Base-by-base conservation (phyloP, 345 rosid genomes). In the Boechera divaricarpa region DNA sequence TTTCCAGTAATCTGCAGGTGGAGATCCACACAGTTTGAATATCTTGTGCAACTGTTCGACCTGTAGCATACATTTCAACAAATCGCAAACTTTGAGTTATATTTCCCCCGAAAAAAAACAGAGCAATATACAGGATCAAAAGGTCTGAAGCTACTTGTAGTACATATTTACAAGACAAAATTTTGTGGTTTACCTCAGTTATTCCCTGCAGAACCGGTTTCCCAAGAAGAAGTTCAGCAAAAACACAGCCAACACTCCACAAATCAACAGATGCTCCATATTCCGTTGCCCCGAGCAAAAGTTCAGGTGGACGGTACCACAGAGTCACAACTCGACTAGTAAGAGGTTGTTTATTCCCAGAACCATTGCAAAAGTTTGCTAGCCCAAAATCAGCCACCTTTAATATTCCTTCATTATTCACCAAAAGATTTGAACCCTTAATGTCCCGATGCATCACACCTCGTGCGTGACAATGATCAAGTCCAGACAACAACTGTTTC, bases 231-330 rank as follows among this genome's bases (percentile, higher is more conserved):
- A 94, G 86, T 70, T 94, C 98, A 7, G 98, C 95, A 70, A 94
- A 94, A 61, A 94, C 97, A 82, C 97, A 94, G 58, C 98, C 98
- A 63, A 92, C 93, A 78, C 98, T 94, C 97, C 98, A 94, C 7
- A 94, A 82, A 81, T 94, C 98, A 74, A 94, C 97, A 24, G 97
- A 86, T 4, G 93, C 85, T 75, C 91, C 94, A 82, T 94, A 92
- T 32, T 88, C 93, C 12, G 97, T 89, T 42, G 98, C 88, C 26
- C 97, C 97, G 2, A 94, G 88, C 79, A 94, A 82, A 80, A 94
- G 95, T 63, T 94, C 98, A 1, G 97, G 98, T 7, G 98, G 98
- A 36, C 98, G 97, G 81, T 94, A 94, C 98, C 98, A 94, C 55
- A 94, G 77, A 66, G 97, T 94, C 77, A 94, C 95, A 63, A 94